phyloP scores from a whole-genome alignment of 257 asterid genomes.

The Lycium barbarum region DNA sequence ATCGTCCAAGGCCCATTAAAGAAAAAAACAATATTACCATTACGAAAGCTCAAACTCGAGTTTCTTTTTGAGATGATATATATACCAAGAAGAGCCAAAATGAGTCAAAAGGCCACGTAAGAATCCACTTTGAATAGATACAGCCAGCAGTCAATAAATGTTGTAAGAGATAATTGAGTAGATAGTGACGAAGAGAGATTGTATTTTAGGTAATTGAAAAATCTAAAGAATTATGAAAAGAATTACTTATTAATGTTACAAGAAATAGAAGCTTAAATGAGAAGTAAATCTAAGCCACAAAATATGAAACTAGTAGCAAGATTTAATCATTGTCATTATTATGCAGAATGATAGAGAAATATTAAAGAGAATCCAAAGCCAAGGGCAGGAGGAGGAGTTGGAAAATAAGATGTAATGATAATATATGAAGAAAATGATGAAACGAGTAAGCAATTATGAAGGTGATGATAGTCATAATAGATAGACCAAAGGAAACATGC shows the following conservation, averaged over 20 bases:
- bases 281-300: conserved; percentile 4
- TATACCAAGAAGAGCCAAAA: not conserved
- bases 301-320: conserved; percentile 13
- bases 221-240: not conserved
- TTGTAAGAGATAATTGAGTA: conserved; percentile 5
- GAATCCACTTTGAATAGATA: conserved; percentile 5
- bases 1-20: not conserved
- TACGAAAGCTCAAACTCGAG: not conserved
- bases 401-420: not conserved
- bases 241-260: not conserved
- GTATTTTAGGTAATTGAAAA: not conserved
- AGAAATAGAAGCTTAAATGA: not conserved
- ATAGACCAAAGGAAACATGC: conserved; percentile 31
- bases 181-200: not conserved
- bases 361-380: conserved; percentile 29
- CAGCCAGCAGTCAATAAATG: not conserved
- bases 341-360: not conserved
- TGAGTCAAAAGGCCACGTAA: not conserved
- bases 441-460: not conserved
- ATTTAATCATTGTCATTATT: conserved; percentile 22
- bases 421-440: not conserved
- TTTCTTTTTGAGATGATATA: not conserved
- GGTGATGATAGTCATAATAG: conserved; percentile 21
- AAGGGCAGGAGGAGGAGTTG: not conserved
- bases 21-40: no score